Percentiles rank a stretch among this genome's conserved stretches.
These are phyloP conservation scores for Entonaema liquescens DNA, from an alignment of 495 filamentous ascomycete genomes.

Conservation along the genomic window DNA sequence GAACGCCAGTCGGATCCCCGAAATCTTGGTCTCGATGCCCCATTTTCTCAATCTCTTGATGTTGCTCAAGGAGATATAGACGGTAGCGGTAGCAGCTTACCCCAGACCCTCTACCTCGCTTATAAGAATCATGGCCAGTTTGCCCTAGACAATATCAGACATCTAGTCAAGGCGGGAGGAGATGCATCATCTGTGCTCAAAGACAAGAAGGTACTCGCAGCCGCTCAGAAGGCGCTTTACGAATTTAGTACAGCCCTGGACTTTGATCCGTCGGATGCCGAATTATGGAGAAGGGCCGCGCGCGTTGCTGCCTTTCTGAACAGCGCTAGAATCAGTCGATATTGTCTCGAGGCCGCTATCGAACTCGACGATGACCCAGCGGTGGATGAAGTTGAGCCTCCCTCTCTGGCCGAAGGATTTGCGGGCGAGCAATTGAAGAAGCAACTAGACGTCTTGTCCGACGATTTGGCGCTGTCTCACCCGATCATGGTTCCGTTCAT, in stretches of 20 bases:
- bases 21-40: conserved; percentile 47
- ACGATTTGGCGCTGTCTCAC: conserved; percentile 73
- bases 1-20: conserved; percentile 65
- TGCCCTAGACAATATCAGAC: conserved; percentile 73
- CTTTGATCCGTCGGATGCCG: conserved; percentile 89
- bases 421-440: conserved; percentile 80
- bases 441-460: conserved; percentile 72
- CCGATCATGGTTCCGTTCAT: conserved; percentile 69
- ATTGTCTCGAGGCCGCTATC: conserved; percentile 89
- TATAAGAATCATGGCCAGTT: conserved; percentile 97
- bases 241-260: conserved; percentile 81
- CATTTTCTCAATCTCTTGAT: conserved; percentile 52
- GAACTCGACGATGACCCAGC: conserved; percentile 82
- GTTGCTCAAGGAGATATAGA: conserved; percentile 63
- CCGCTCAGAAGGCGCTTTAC: conserved; percentile 60
- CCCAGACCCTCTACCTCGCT: conserved; percentile 88
- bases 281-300: conserved; percentile 90
- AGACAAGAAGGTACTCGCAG: conserved; percentile 50
- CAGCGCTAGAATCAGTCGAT: conserved; percentile 80
- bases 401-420: conserved; percentile 85
- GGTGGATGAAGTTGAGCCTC: conserved; percentile 74
- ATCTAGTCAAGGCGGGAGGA: conserved; percentile 52
- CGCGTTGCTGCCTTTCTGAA: conserved; percentile 77
- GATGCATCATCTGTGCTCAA: conserved; percentile 47
- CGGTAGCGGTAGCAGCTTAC: conserved; percentile 77